Evolutionary conservation across 208 protist species (phyloP), one percentile per base, ranked within the genome.

Genomic region (Naegleria lovaniensis): DNA sequence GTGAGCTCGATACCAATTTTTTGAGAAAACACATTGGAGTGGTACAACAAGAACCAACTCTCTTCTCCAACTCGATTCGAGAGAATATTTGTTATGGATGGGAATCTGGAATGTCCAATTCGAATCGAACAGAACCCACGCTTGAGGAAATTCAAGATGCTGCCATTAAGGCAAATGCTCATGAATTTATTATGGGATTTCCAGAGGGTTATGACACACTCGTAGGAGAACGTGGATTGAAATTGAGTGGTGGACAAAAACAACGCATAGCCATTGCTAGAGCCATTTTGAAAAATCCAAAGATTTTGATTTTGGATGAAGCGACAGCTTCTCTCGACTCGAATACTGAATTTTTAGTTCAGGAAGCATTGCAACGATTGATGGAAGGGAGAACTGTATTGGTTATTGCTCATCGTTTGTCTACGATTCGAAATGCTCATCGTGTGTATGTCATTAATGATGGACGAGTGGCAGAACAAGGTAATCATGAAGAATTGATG

Each of bases 1-100:
- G 88, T 5, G 67, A 88, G 29, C 88, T 99, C 86, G 92, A 98
- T 92, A 90, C 97, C 43, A 90, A 91, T 25, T 97, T 94, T 84
- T 89, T 99, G 55, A 96, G 97, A 67, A 91, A 94, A 90, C 92
- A 94, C 89, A 95, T 99, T 88, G 97, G 97, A 22, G 95, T 99
- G 38, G 97, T 99, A 29, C 96, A 95, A n/a, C 98, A 99, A 92
- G 97, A 99, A 92, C 97, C 97, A 25, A 95, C 98, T 16, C 95
- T 99, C 3, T 99, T 99, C 94, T 97, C 98, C 90, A 96, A 97
- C 87, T 97, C 97, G 7, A 94, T 99, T 59, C 92, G 94, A 43
- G 96, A 99, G 93, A 99, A 99, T 94, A 98, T 99, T 51, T 93
- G 94, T 83, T 99, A 99, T 93, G 97, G 97, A 83, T 67, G 39